Evolutionary conservation across 2,329 filamentous ascomycete genomes (phyloP), one percentile per base, ranked within the genome.

Genomic region (Pseudocercospora vitis): DNA sequence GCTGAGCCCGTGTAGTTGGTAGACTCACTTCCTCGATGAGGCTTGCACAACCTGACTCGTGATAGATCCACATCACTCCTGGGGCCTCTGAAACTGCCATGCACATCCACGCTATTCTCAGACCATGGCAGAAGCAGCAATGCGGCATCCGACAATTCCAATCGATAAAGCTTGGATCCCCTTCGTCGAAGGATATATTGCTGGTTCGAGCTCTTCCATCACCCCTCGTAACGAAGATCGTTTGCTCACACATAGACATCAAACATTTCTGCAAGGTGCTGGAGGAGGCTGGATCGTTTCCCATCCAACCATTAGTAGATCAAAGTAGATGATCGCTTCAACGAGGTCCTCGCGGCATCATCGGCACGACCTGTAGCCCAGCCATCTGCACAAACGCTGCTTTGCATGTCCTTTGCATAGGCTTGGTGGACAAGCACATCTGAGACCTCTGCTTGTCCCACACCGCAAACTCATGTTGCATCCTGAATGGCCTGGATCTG

Each of bases 401-500:
- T 48, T 16, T 55, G 56, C 52, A 53, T 58, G 48, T 23, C 46
- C 49, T 48, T 35, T 51, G 53, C 53, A 50, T 48, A 50, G 49
- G 35, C 40, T 24, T 45, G 49, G 40, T 45, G 52, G 49, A 32
- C 52, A 58, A 58, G 52, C 53, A 49, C 51, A 54, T 60, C 51
- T 55, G 53, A 62, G 55, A 58, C 52, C 56, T 44, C 51, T 56
- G 62, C 63, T 63, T 65, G 62, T 65, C 50, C 53, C 57, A 61
- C 63, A 65, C 61, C 61, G 64, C 64, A 66, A 65, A 63, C 61
- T 60, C 50, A 32, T 48, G 19, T 37, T 33, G 44, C 18, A 18
- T 46, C 29, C 35, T 28, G 48, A 46, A 29, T 23, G 55, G 31
- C 44, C 56, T 54, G 54, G 52, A 53, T 55, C 55, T 14, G 47